phyloP scores from a whole-genome alignment of 2,329 filamentous ascomycete genomes.

The Stagonosporopsis tanaceti region DNA sequence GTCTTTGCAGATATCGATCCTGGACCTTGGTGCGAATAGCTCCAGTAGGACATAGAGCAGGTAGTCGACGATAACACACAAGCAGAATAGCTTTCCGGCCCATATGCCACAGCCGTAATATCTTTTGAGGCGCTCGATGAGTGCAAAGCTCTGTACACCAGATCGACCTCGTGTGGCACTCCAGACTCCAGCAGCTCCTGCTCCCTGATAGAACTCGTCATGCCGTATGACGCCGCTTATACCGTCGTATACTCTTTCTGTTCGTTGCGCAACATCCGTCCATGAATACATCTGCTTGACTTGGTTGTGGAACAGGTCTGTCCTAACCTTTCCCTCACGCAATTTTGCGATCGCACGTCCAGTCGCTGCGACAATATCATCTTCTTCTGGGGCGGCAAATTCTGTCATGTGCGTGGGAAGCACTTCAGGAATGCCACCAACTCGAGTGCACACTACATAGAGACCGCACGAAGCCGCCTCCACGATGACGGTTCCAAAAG shows the following conservation, averaged over 20 bases:
- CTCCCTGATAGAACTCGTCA: conserved; percentile 85
- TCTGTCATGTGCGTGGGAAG: conserved; percentile 96
- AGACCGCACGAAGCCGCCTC: conserved; percentile 95
- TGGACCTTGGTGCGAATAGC: conserved; percentile 81
- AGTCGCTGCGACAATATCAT: conserved; percentile 90
- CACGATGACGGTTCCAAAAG: conserved; percentile 97
- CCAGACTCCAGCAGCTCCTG: conserved; percentile 71
- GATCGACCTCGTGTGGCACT: conserved; percentile 74
- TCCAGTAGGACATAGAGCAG: conserved; percentile 88
- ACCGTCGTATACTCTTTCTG: conserved; percentile 93
- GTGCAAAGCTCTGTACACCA: conserved; percentile 82
- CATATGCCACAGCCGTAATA: conserved; percentile 99
- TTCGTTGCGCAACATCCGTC: conserved; percentile 92
- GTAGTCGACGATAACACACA: conserved; percentile 94
- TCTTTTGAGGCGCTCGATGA: conserved; percentile 92
- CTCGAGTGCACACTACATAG: conserved; percentile 95
- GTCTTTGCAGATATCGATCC: conserved; percentile 87
- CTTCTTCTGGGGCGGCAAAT: conserved; percentile 95
- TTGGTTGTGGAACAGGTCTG: conserved; percentile 94
- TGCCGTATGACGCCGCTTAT: conserved; percentile 87
- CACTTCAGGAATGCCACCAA: conserved; percentile 96
- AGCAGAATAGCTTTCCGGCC: conserved; percentile 96
- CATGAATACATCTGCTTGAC: conserved; percentile 99
- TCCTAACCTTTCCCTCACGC: conserved; percentile 84
- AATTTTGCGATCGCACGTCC: conserved; percentile 87